Evolutionary conservation across 140 eudicot species (phyloP).

Genomic region (Stevia rebaudiana): DNA sequence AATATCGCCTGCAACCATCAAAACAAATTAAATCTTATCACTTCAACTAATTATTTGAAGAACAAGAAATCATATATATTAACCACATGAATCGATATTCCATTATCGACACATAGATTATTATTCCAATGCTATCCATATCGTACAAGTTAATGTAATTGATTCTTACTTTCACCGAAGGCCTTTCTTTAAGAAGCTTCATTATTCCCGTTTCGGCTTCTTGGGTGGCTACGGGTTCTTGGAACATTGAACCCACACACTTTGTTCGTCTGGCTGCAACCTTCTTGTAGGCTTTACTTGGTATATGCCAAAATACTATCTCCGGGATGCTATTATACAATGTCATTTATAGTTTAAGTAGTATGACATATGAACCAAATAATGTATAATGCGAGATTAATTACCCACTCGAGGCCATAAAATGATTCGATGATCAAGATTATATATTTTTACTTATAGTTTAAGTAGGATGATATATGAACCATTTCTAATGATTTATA

Average conservation of each 20-base stretch:
- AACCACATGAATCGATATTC: too few relatives aligned
- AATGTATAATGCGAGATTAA: too few relatives aligned
- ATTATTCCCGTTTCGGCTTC: conserved; percentile 87
- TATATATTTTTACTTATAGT: too few relatives aligned
- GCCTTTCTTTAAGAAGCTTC: conserved; percentile 61
- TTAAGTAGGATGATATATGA: too few relatives aligned
- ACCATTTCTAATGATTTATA: too few relatives aligned
- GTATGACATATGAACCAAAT: neutral
- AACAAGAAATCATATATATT: neutral
- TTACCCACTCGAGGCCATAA: too few relatives aligned
- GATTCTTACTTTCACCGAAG: conserved; percentile 69
- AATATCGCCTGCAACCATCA: conserved; percentile 68
- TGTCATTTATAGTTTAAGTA: conserved; percentile 8
- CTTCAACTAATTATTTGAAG: neutral
- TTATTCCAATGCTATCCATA: neutral
- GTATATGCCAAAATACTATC: conserved; percentile 93
- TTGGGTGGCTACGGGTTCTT: conserved; percentile 72
- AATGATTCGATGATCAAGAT: too few relatives aligned
- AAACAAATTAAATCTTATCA: neutral
- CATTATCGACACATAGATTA: too few relatives aligned
- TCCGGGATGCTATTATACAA: conserved; percentile 61
- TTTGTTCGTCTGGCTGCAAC: conserved; percentile 21
- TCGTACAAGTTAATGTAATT: neutral
- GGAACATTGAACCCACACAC: conserved; percentile 76
- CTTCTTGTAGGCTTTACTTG: conserved; percentile 68